Evolutionary conservation across 345 rosid genomes (phyloP).

Genomic region (Atalantia buxifolia): DNA sequence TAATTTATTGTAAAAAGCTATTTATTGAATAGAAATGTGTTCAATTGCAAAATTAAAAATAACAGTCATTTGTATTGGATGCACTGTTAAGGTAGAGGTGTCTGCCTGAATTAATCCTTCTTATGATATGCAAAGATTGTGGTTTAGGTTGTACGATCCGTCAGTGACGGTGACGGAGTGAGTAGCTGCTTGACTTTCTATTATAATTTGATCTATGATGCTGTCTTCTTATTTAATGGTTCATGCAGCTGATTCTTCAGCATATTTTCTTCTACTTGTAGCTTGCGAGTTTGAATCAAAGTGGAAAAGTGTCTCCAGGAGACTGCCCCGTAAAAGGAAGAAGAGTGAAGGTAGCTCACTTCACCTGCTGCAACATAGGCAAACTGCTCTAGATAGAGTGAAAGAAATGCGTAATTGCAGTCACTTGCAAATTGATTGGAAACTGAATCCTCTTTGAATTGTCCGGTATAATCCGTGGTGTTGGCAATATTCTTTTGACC

Average conservation of each 20-base stretch:
- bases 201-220: background rate
- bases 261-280: background rate
- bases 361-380: slow-evolving; percentile 45
- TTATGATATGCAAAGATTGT: background rate
- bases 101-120: background rate
- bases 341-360: slow-evolving; percentile 23
- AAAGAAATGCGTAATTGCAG: slow-evolving; percentile 34
- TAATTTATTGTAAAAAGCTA: too few species aligned
- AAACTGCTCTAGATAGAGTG: slow-evolving; percentile 34
- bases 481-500: background rate
- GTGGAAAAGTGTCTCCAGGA: slow-evolving; percentile 51
- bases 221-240: background rate
- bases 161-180: background rate
- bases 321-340: slow-evolving; percentile 36
- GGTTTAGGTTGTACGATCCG: background rate
- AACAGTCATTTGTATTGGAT: too few species aligned
- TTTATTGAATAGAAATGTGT: too few species aligned
- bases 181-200: background rate
- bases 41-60: too few species aligned
- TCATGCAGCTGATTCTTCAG: background rate
- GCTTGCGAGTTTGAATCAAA: slow-evolving; percentile 50
- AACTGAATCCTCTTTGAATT: slow-evolving; percentile 22
- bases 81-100: background rate
- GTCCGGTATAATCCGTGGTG: background rate
- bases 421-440: slow-evolving; percentile 47